Evolutionary conservation across 192 early-diverging fungal species (phyloP).

Genomic region (Linnemannia elongata): DNA sequence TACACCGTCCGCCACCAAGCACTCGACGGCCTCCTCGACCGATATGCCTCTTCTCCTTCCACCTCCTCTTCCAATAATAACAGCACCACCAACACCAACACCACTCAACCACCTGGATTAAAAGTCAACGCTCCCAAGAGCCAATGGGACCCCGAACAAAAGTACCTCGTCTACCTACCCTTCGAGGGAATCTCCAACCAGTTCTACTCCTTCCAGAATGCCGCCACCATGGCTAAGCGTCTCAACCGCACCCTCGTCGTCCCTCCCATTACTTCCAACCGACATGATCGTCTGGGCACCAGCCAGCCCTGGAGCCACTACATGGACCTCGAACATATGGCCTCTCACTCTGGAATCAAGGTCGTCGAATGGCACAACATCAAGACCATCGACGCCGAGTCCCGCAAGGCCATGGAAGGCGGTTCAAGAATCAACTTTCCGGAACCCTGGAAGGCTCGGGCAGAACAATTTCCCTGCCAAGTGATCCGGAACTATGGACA

Average conservation of each 20-base stretch:
- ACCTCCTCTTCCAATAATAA: too few species aligned
- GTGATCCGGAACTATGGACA: constrained; percentile 39
- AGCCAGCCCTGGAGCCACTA: constrained; percentile 45
- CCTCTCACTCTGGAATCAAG: constrained; percentile 18
- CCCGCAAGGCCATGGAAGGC: constrained; percentile 2
- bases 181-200: constrained; percentile 51
- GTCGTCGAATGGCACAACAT: constrained; percentile 38
- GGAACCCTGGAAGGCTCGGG: constrained; percentile 12
- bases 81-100: neutral
- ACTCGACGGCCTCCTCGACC: constrained; percentile 3
- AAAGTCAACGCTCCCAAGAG: constrained; percentile 6
- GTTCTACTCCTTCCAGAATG: constrained; percentile 42
- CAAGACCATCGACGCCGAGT: constrained; percentile 17
- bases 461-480: constrained; percentile 36
- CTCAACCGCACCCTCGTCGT: constrained; percentile 48
- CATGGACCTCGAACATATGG: constrained; percentile 46
- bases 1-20: constrained; percentile 5
- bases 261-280: constrained; percentile 47
- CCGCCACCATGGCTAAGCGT: constrained; percentile 32
- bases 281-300: constrained; percentile 41
- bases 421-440: constrained; percentile 21
- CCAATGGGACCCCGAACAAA: constrained; percentile 20
- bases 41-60: neutral
- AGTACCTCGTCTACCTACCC: constrained; percentile 32
- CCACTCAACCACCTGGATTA: neutral